Conservation (phyloP, 1,139 yeast species). For the Saccharomyces hybrid region DNA sequence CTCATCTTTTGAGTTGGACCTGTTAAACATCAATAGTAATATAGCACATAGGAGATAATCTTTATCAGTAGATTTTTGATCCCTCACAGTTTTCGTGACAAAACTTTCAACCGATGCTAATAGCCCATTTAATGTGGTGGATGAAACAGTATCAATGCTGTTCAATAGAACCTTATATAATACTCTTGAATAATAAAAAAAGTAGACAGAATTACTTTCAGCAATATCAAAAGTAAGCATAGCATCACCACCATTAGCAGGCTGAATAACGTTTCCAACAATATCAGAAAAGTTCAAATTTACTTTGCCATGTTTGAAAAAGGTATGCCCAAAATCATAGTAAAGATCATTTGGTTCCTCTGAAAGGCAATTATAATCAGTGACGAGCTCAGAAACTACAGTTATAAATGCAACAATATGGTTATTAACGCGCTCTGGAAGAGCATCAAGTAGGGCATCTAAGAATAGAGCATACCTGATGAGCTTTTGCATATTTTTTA, state of each 20-base stretch:
- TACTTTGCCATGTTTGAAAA: conserved; percentile 8
- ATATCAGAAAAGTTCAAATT: conserved; percentile 23
- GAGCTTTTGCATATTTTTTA: conserved; percentile 10
- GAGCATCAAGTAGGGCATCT: conserved; percentile 13
- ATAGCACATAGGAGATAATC: conserved; percentile 37
- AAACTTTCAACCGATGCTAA: conserved; percentile 32
- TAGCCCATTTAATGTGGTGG: conserved; percentile 27
- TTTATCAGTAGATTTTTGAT: conserved; percentile 10
- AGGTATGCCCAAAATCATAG: conserved; percentile 15
- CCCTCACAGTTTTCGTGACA: conserved; percentile 28
- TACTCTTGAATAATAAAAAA: conserved; percentile 27
- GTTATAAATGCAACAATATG: conserved; percentile 25
- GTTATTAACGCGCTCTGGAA: conserved; percentile 15
- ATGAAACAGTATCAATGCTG: conserved; percentile 32
- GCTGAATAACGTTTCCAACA: conserved; percentile 10
- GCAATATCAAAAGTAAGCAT: background rate
- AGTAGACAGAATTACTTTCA: conserved; percentile 6
- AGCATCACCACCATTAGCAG: background rate
- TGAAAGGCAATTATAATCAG: conserved; percentile 33
- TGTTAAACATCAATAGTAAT: conserved; percentile 35
- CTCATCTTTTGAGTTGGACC: conserved; percentile 33
- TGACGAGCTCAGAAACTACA: conserved; percentile 33
- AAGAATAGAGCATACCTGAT: conserved; percentile 27
- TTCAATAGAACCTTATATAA: conserved; percentile 24
- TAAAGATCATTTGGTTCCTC: conserved; percentile 16